These are phyloP conservation scores for Polygonum maritimum DNA, from an alignment of 148 eudicot species.

Conservation along the genomic window DNA sequence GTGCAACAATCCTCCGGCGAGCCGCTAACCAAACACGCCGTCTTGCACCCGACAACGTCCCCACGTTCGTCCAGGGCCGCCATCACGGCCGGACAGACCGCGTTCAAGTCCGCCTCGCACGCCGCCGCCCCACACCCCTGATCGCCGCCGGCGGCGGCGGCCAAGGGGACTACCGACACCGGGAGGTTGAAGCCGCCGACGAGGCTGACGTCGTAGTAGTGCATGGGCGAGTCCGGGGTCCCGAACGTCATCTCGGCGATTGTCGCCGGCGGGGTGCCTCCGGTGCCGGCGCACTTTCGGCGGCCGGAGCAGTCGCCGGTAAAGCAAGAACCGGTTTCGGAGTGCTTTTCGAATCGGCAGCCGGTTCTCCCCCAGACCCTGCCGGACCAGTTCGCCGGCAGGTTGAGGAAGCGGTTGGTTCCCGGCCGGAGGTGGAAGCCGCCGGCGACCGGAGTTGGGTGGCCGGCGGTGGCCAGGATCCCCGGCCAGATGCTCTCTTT, in stretches of 20 bases:
- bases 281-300: slow-evolving; percentile 37
- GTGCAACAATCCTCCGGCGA: background rate
- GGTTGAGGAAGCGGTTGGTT: slow-evolving; percentile 20
- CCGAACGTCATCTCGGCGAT: slow-evolving; percentile 64
- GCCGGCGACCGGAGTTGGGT: slow-evolving; percentile 43
- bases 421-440: slow-evolving; percentile 41
- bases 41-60: background rate
- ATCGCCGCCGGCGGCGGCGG: background rate
- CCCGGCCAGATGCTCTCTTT: slow-evolving; percentile 60
- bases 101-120: slow-evolving; percentile 55
- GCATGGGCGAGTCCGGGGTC: slow-evolving; percentile 24
- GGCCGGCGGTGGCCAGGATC: slow-evolving; percentile 40
- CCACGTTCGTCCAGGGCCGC: slow-evolving; percentile 1
- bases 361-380: slow-evolving; percentile 65
- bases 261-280: slow-evolving; percentile 54
- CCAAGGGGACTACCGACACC: slow-evolving; percentile 43
- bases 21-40: background rate
- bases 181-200: slow-evolving; percentile 77
- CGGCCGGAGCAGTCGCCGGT: slow-evolving; percentile 65
- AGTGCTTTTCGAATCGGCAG: slow-evolving; percentile 32
- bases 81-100: slow-evolving; percentile 37
- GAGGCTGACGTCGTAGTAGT: slow-evolving; percentile 59
- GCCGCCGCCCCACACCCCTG: slow-evolving; percentile 48
- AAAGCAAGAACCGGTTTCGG: slow-evolving; percentile 29
- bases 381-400: slow-evolving; percentile 59